Base-by-base conservation (phyloP, 495 filamentous ascomycete species). In the Lasiosphaeria hispida region DNA sequence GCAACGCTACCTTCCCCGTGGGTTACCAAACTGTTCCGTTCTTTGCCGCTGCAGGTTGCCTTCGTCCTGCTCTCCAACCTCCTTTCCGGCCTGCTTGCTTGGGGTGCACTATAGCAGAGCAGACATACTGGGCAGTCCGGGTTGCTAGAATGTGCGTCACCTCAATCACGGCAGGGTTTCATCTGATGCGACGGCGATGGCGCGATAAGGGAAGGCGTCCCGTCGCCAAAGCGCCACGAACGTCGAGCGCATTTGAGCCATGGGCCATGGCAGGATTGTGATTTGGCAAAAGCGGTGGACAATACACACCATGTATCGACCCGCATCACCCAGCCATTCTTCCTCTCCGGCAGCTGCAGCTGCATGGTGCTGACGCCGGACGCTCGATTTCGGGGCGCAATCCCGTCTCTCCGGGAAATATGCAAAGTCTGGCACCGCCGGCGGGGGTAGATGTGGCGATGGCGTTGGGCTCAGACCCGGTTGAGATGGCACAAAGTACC, bases 311-410 rank as follows among this genome's bases (percentile, higher is more conserved):
- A 30, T 30, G 23, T 53, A 53, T 30, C 23, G 37, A 37, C 34
- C 11, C 48, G 49, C 23, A 23, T 52, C 37, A 48, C 40, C 39
- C 51, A 59, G 52, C 48, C 48, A 58, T 62, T 53, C 57, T 59
- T 53, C 51, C 55, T 54, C 52, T 45, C 59, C 62, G 62, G 59
- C 50, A 55, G n/a, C 55, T 55, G 55, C 38, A 60, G 55, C 45
- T 55, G 23, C 23, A 30, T 30, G 23, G 23, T 30, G 48, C 50
- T 58, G 61, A 57, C 60, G 52, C 55, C 55, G 51, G 53, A 39
- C 59, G 63, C 63, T 45, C n/a, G 60, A 19, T 66, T 59, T 69
- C 63, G 63, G 63, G 57, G 55, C 60, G 61, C 52, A 30, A 50
- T 69, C 60, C 66, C 63, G 63, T 48, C 48, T 65, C 58, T 48